Evolutionary conservation across 257 asterid genomes (phyloP).

Genomic region (Solanum clarkiae): DNA sequence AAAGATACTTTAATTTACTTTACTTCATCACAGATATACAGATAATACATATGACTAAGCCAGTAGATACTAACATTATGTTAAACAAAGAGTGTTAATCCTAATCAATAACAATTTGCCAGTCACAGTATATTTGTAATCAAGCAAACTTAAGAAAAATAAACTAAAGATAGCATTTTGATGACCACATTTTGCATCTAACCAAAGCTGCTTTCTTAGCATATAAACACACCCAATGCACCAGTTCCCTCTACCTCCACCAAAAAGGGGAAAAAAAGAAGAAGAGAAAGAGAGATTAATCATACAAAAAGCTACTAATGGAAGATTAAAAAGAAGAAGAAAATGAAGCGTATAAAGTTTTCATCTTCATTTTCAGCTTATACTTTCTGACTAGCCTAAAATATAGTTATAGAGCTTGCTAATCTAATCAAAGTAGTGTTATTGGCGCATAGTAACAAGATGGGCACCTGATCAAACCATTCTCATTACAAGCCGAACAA

Average conservation of each 20-base stretch:
- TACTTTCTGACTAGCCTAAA: not conserved
- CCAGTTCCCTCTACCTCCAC: not conserved
- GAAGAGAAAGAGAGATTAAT: not conserved
- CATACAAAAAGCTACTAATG: not conserved
- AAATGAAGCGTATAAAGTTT: not conserved
- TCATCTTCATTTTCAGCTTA: not conserved
- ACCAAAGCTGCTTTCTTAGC: not conserved
- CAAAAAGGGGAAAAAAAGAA: not conserved
- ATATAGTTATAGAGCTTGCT: not conserved
- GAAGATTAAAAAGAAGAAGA: not conserved
- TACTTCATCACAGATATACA: not conserved
- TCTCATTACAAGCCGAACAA: constrained; percentile 77
- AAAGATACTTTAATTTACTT: not conserved
- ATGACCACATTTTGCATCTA: not conserved
- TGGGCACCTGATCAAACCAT: constrained; percentile 95
- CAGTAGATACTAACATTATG: not conserved
- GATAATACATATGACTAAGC: not conserved
- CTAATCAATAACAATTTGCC: not conserved
- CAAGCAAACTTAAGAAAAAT: not conserved
- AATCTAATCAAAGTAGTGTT: constrained; percentile 10
- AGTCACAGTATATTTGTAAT: not conserved
- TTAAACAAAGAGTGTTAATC: not conserved
- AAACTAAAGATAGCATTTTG: not conserved
- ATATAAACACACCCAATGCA: not conserved
- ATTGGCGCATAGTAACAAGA: constrained; percentile 57